Conservation (phyloP, 805 yeast species). For the Hanseniaspora mollemarum region DNA sequence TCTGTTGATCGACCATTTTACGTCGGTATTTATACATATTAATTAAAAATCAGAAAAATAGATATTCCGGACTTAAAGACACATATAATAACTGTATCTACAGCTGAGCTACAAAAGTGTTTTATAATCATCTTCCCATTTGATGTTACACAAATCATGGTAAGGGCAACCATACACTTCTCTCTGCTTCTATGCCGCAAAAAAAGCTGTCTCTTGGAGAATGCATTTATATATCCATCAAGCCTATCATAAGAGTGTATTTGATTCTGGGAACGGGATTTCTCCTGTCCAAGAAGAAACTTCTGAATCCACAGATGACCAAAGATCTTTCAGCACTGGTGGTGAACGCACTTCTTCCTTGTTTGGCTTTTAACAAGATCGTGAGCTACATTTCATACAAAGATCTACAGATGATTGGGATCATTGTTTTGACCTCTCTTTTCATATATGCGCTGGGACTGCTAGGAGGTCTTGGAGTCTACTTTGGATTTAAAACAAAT, state of each 20-base stretch:
- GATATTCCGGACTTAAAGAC: too few species aligned
- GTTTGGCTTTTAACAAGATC: constrained; percentile 62
- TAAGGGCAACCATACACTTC: too few species aligned
- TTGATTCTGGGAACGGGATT: constrained; percentile 59
- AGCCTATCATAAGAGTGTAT: constrained; percentile 79
- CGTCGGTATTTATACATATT: too few species aligned
- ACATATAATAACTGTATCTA: too few species aligned
- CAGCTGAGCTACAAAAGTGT: too few species aligned
- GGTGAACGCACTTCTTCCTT: constrained; percentile 60
- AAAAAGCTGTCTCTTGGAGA: constrained; percentile 36
- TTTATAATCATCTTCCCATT: too few species aligned
- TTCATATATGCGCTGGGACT: constrained; percentile 30
- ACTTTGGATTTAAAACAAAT: constrained; percentile 29
- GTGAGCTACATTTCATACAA: constrained; percentile 53
- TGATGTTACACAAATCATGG: too few species aligned
- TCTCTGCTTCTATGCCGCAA: neutral
- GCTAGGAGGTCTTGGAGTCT: constrained; percentile 32
- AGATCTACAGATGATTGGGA: constrained; percentile 62
- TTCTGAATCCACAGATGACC: constrained; percentile 55
- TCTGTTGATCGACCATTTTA: too few species aligned
- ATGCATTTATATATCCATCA: constrained; percentile 65
- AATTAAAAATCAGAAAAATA: too few species aligned
- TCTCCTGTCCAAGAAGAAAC: constrained; percentile 48
- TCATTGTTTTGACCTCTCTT: constrained; percentile 41
- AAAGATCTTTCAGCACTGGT: constrained; percentile 59